Evolutionary conservation across 176 grass and related monocot species (phyloP), one percentile per base, ranked within the genome.

Genomic region (Triticum turgidum): DNA sequence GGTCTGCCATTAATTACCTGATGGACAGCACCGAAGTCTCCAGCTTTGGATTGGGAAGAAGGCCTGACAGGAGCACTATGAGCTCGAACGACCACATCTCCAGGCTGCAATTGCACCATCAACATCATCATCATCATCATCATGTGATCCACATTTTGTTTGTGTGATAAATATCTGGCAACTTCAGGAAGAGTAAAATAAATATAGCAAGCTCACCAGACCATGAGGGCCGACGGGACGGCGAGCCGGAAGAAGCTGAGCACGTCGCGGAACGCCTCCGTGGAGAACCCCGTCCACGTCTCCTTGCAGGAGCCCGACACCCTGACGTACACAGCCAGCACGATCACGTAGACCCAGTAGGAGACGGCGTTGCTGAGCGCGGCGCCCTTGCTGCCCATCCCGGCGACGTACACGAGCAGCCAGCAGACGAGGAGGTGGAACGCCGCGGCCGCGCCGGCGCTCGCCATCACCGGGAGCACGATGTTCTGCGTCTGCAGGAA

Each of bases 11-110:
- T 14, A 30, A 3, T 3, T 6, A 54, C 79, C 27, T 89, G 83
- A 86, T 89, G 0, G 83, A 89, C 0, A 86, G 70, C 3, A 86
- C 88, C 4, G 88, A 89, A 0, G 88, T 82, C 13, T 89, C 83
- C 63, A 89, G 14, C 78, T 77, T 20, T 6, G 88, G 88, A 3
- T 89, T 86, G 1, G 88, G 83, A 15, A 89, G 88, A 77, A 76
- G 78, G 3, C 88, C 88, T 3, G 88, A 86, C 0, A 89, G 70
- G 35, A 89, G 88, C 62, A 86, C 88, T 30, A 89, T 13, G 22
- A 89, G 61, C 72, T 89, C 83, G 15, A 77, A 89, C 8, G 83
- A 86, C 88, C 88, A 89, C 88, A 44, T 47, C 4, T 89, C 88
- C 83, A 86, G 39, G 63, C 88, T 89, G 70, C 77, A 89, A 62